Conservation (phyloP, 495 filamentous ascomycete genomes). For the Aspergillus funiculosus region DNA sequence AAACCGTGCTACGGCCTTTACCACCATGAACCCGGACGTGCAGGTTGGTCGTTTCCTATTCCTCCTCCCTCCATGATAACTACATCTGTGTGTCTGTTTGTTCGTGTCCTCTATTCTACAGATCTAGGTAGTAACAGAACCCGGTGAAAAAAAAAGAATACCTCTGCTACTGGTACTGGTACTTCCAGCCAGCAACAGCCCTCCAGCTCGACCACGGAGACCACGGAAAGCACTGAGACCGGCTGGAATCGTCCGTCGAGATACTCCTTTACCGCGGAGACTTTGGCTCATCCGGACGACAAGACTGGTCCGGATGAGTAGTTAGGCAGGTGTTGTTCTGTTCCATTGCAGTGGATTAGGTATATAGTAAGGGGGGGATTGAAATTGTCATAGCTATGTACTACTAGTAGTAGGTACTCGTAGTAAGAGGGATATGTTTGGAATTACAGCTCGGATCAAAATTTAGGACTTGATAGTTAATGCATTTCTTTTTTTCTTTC, state of each 20-base stretch:
- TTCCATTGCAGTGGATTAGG: neutral
- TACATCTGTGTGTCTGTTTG: too few relatives aligned
- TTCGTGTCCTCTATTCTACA: neutral
- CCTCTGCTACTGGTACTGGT: too few relatives aligned
- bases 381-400: neutral
- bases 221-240: too few relatives aligned
- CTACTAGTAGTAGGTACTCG: too few relatives aligned
- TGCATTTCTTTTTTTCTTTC: too few relatives aligned
- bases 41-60: neutral
- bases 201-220: too few relatives aligned
- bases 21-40: conserved; percentile 29
- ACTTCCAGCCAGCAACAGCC: too few relatives aligned
- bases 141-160: too few relatives aligned
- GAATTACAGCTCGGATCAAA: too few relatives aligned
- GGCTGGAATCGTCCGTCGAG: too few relatives aligned
- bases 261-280: conserved; percentile 3
- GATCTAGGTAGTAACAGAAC: neutral
- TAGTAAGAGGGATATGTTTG: too few relatives aligned
- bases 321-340: neutral
- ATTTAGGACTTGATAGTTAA: too few relatives aligned
- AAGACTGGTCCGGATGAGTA: neutral
- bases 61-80: neutral
- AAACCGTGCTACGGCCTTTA: conserved; percentile 31
- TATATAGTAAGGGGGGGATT: neutral
- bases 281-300: conserved; percentile 1